phyloP scores from a whole-genome alignment of 805 yeast genomes.

The Starmerella tilneyi region DNA sequence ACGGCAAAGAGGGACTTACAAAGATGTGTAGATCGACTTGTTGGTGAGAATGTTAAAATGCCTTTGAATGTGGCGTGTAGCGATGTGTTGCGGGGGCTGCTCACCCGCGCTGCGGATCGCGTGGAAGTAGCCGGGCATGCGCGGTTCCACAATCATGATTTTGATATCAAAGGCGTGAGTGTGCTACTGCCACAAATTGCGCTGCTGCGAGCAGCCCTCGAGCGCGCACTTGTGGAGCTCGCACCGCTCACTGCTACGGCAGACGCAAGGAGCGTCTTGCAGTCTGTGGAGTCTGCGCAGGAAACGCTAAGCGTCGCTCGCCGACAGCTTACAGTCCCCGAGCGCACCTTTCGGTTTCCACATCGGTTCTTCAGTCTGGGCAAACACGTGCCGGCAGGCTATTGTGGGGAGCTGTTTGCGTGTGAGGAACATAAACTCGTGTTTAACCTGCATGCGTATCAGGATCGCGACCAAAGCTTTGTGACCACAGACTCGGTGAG shows the following conservation, averaged over 20 bases:
- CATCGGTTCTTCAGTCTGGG: constrained; percentile 3
- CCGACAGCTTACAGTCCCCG: constrained; percentile 8
- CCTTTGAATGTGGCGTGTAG: constrained; percentile 21
- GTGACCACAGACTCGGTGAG: constrained; percentile 17
- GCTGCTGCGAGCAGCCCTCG: constrained; percentile 6
- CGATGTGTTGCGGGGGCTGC: constrained; percentile 13
- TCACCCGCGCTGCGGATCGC: constrained; percentile 4
- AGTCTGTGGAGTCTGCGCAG: background rate
- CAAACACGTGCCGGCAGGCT: constrained; percentile 4
- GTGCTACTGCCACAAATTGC: constrained; percentile 6
- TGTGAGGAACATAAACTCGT: constrained; percentile 14
- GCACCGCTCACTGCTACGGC: background rate
- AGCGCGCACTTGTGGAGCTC: constrained; percentile 6
- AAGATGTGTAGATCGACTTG: background rate
- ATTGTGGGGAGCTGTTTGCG: constrained; percentile 15
- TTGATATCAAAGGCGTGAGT: background rate
- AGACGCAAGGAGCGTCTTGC: background rate
- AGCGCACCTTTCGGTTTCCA: constrained; percentile 13
- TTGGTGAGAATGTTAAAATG: constrained; percentile 5
- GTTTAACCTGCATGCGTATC: constrained; percentile 17
- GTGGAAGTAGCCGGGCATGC: constrained; percentile 9
- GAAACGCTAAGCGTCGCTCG: background rate
- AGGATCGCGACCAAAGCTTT: constrained; percentile 10
- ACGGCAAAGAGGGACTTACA: background rate
- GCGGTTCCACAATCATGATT: constrained; percentile 3